These are phyloP conservation scores for Corynascus novoguineensis DNA, from an alignment of 495 filamentous ascomycete genomes.

Conservation along the genomic window DNA sequence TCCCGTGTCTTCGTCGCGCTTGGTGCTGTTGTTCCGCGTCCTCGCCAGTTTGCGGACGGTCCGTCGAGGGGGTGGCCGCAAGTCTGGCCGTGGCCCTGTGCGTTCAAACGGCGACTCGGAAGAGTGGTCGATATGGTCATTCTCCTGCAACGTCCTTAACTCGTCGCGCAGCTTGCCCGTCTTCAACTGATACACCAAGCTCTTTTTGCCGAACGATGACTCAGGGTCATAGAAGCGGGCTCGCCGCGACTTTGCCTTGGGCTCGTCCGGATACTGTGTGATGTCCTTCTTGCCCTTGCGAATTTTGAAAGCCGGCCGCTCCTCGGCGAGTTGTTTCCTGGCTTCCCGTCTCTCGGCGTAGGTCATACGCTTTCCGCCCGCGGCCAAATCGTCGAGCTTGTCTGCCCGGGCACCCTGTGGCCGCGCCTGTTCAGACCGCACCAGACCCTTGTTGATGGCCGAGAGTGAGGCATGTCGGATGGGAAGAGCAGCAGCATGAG, in stretches of 20 bases:
- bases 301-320: conserved; percentile 33
- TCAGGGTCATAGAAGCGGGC: conserved; percentile 42
- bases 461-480: conserved; percentile 25
- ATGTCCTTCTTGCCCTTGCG: conserved; percentile 44
- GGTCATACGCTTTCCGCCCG: conserved; percentile 16
- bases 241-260: conserved; percentile 31
- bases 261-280: conserved; percentile 29
- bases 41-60: neutral
- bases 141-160: conserved; percentile 5
- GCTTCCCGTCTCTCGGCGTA: conserved; percentile 26
- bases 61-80: neutral
- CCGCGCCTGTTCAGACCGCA: conserved; percentile 21
- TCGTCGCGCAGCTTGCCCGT: conserved; percentile 24
- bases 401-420: conserved; percentile 8
- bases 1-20: neutral
- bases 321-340: conserved; percentile 15
- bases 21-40: neutral
- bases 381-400: neutral
- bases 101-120: conserved; percentile 6
- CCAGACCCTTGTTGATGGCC: conserved; percentile 28
- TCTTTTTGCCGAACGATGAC: conserved; percentile 40
- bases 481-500: conserved; percentile 5
- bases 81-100: neutral
- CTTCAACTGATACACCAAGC: conserved; percentile 40
- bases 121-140: neutral